Conservation (phyloP, 495 filamentous ascomycete genomes). For the Neurospora discreta region DNA sequence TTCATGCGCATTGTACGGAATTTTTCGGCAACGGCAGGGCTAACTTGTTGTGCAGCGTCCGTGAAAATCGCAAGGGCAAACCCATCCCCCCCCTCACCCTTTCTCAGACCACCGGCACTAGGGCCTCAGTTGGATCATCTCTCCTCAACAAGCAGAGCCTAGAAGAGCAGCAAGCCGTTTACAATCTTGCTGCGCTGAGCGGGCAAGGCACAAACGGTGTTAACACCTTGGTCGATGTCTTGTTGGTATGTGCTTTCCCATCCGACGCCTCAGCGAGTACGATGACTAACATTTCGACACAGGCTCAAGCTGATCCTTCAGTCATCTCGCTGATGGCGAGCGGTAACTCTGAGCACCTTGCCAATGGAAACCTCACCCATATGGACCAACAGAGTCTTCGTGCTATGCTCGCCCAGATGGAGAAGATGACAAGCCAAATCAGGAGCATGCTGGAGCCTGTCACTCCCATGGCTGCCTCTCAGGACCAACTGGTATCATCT, state of each 20-base stretch:
- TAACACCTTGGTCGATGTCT: constrained; percentile 26
- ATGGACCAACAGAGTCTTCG: constrained; percentile 24
- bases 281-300: not conserved
- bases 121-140: not conserved
- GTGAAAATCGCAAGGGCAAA: constrained; percentile 22
- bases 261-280: not conserved
- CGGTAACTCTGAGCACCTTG: constrained; percentile 20
- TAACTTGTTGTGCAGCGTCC: constrained; percentile 16
- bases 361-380: constrained; percentile 8
- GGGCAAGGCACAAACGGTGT: constrained; percentile 16
- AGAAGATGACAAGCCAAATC: constrained; percentile 9
- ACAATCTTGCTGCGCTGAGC: constrained; percentile 43
- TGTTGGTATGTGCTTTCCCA: constrained; percentile 30
- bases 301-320: constrained; percentile 13
- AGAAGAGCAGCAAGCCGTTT: constrained; percentile 42
- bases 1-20: not conserved
- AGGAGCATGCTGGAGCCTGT: constrained; percentile 4
- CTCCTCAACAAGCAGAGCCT: constrained; percentile 9
- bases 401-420: constrained; percentile 24
- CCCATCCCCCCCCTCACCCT: constrained; percentile 11
- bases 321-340: constrained; percentile 26
- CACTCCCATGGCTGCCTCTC: not conserved
- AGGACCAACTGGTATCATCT: not conserved
- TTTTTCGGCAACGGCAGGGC: not conserved
- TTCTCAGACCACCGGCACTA: not conserved